Conservation (phyloP, 2,329 filamentous ascomycete species). For the Diplodia seriata region DNA sequence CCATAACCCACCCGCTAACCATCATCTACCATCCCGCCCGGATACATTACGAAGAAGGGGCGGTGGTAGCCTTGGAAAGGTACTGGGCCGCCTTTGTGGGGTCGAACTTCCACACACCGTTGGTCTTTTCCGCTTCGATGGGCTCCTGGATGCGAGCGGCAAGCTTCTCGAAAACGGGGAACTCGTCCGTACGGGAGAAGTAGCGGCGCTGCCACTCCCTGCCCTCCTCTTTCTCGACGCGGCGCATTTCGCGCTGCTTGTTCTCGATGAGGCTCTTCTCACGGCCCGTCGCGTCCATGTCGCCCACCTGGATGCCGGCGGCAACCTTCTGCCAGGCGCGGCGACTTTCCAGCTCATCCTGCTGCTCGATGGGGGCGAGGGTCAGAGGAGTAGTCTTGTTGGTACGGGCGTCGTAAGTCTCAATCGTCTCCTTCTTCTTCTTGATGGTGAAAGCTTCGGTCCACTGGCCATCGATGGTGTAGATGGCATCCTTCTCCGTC, state of each 20-base stretch:
- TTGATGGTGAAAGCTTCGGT: conserved; percentile 81
- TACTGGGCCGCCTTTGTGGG: conserved; percentile 51
- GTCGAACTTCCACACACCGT: conserved; percentile 74
- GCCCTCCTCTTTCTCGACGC: conserved; percentile 76
- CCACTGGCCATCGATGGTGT: conserved; percentile 91
- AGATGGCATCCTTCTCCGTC: conserved; percentile 73
- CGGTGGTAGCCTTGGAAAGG: conserved; percentile 18
- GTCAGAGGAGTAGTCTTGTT: conserved; percentile 68
- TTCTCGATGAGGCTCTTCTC: conserved; percentile 93
- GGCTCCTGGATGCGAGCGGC: conserved; percentile 53
- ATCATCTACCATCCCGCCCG: not conserved
- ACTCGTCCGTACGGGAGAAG: conserved; percentile 63
- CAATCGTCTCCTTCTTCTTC: conserved; percentile 53
- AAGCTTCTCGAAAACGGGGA: conserved; percentile 57
- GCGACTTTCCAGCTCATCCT: conserved; percentile 86
- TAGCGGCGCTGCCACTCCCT: conserved; percentile 83
- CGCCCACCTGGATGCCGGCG: conserved; percentile 76
- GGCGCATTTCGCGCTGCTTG: conserved; percentile 78
- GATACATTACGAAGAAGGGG: conserved; percentile 11
- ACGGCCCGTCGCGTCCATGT: conserved; percentile 78
- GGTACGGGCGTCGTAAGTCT: conserved; percentile 56
- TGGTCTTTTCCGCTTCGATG: conserved; percentile 69
- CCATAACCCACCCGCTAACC: not conserved
- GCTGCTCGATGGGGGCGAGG: conserved; percentile 75
- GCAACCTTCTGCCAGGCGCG: conserved; percentile 89